These are phyloP conservation scores for Galeopsis tetrahit DNA, from an alignment of 257 asterid species.

Conservation along the genomic window DNA sequence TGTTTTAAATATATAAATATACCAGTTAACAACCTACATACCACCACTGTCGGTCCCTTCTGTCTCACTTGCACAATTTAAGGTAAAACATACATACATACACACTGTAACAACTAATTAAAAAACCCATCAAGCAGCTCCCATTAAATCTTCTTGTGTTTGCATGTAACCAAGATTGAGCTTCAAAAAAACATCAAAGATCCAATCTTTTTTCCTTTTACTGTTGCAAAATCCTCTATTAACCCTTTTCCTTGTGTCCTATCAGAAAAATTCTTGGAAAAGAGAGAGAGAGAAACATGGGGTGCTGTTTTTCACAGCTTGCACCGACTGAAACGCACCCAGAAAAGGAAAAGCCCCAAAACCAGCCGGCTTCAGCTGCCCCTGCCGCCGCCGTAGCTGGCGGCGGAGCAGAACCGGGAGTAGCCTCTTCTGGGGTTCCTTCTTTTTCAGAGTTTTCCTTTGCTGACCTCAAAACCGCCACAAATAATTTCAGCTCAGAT, in stretches of 20 bases:
- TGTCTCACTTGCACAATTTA: slow-evolving; percentile 16
- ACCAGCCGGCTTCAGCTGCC: slow-evolving; percentile 24
- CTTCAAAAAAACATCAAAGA: slow-evolving; percentile 31
- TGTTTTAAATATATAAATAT: slow-evolving; percentile 9
- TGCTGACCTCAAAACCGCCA: slow-evolving; percentile 65
- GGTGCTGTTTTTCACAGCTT: slow-evolving; percentile 55
- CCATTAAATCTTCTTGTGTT: slow-evolving; percentile 30
- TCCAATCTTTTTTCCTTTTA: slow-evolving; percentile 26
- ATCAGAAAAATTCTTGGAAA: slow-evolving; percentile 25
- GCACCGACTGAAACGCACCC: slow-evolving; percentile 47
- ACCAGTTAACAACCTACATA: slow-evolving; percentile 11
- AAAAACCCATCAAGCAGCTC: slow-evolving; percentile 3
- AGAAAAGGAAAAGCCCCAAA: slow-evolving; percentile 46
- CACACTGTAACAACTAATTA: too few relatives aligned
- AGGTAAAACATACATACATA: neutral
- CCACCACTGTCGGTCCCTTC: slow-evolving; percentile 31
- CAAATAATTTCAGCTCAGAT: slow-evolving; percentile 67
- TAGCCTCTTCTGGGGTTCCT: slow-evolving; percentile 43
- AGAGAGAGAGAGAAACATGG: slow-evolving; percentile 43
- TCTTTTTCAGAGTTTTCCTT: slow-evolving; percentile 53
- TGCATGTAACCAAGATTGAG: slow-evolving; percentile 38
- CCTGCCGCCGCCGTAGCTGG: slow-evolving; percentile 24
- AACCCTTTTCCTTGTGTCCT: slow-evolving; percentile 25
- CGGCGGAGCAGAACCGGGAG: slow-evolving; percentile 32
- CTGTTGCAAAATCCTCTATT: slow-evolving; percentile 23